Base-by-base conservation (phyloP, 257 asterid genomes). In the Leonotis leonurus region DNA sequence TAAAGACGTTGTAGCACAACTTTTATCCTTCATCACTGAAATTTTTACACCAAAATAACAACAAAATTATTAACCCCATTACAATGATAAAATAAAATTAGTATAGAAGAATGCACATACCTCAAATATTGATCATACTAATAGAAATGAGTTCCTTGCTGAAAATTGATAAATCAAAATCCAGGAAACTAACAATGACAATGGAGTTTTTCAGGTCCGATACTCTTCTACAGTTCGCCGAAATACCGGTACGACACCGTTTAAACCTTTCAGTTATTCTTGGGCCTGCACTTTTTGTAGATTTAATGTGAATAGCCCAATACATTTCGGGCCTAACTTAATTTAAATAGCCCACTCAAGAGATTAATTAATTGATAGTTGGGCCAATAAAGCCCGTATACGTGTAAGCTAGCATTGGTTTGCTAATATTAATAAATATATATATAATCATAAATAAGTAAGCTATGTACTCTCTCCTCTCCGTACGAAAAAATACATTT, bases 21-120 rank as follows among this genome's bases (percentile, higher is more conserved):
- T 81, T 80, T 87, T 89, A 70, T 92, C 96, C 77, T 81, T 92
- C 97, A 92, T 91, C 71, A 69, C 87, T 62, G 70, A 44, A 64
- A 50, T 45, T 54, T 48, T 21, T 64, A 50, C 72, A 57, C 64
- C 77, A 72, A 17, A 25, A 45, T 27, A 40, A 52, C 70, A 49
- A 67, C 18, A 14, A 67, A 46, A 66, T 70, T 70, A 44, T 46
- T 32, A 57, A 64, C 29, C 29, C 70, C 64, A 56, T 48, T 30
- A 25, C 61, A 53, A 24, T 33, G 20, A 70, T 56, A 25, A 53
- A 26, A 59, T 35, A 6, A 49, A 12, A 22, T 13, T 20, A 25
- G 17, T 5, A 53, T 9, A 26, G 41, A 14, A 7, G 11, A 8
- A 24, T 10, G 26, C 1, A 1, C 4, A 8, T 8, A 76, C 81